Evolutionary conservation across 768 basidiomycete genomes (phyloP).

Genomic region (Holtermannia corniformis): DNA sequence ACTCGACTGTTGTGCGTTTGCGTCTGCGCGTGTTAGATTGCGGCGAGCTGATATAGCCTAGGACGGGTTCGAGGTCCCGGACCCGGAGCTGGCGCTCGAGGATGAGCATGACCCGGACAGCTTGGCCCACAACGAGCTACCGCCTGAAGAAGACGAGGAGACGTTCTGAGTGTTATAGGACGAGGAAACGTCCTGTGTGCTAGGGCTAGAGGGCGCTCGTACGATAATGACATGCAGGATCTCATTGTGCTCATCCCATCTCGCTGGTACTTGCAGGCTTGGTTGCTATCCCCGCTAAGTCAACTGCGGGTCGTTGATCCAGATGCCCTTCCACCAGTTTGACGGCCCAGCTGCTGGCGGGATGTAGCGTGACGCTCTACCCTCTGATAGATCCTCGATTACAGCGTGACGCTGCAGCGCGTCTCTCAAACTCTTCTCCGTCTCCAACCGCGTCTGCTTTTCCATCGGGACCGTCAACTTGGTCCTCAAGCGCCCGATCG

Average conservation of each 20-base stretch:
- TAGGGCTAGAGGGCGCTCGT: not conserved
- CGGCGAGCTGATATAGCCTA: slow-evolving; percentile 35
- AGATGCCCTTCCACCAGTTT: too few relatives aligned
- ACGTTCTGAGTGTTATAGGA: slow-evolving; percentile 42
- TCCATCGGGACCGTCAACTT: too few relatives aligned
- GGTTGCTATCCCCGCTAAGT: too few relatives aligned
- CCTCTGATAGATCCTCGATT: slow-evolving; percentile 22
- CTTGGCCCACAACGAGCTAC: not conserved
- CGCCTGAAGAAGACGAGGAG: slow-evolving; percentile 64
- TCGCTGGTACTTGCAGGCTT: too few relatives aligned
- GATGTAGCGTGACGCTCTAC: too few relatives aligned
- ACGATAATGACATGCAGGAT: slow-evolving; percentile 1
- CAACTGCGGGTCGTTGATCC: too few relatives aligned
- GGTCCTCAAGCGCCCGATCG: too few relatives aligned
- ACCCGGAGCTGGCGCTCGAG: slow-evolving; percentile 44
- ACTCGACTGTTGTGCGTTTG: slow-evolving; percentile 75
- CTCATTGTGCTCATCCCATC: too few relatives aligned
- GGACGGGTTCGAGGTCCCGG: slow-evolving; percentile 88
- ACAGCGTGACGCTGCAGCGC: slow-evolving; percentile 11
- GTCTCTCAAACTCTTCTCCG: slow-evolving; percentile 11
- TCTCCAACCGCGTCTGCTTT: slow-evolving; percentile 12
- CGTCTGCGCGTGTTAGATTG: slow-evolving; percentile 3
- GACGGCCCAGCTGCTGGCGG: too few relatives aligned
- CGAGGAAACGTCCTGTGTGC: not conserved
- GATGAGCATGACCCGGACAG: slow-evolving; percentile 20